phyloP scores from a whole-genome alignment of 805 yeast species.

The Schizosaccharomyces octosporus region DNA sequence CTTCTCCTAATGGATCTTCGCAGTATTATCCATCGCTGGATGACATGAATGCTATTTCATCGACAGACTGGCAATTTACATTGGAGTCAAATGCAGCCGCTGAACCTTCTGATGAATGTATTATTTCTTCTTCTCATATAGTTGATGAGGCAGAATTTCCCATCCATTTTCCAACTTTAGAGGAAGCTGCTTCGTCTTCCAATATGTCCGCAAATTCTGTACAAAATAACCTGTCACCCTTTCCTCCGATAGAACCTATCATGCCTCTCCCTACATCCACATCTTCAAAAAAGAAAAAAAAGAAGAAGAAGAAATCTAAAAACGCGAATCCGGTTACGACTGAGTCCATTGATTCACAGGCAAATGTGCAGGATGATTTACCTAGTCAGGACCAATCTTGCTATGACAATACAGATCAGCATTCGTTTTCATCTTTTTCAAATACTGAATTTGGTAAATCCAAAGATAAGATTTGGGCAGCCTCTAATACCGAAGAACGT shows the following conservation, averaged over 20 bases:
- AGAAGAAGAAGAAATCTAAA: conserved; percentile 11
- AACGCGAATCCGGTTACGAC: neutral
- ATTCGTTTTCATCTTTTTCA: neutral
- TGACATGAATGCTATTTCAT: neutral
- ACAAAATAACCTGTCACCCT: neutral
- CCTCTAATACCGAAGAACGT: conserved; percentile 25
- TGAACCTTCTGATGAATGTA: neutral
- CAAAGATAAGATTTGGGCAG: conserved; percentile 21
- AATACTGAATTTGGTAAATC: neutral
- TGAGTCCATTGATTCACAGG: neutral
- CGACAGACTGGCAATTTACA: neutral
- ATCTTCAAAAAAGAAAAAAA: conserved; percentile 13
- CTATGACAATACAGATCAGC: neutral
- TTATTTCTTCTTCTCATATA: neutral
- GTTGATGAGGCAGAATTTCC: neutral
- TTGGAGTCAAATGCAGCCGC: neutral
- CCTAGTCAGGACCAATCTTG: neutral
- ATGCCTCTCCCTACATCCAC: conserved; percentile 2
- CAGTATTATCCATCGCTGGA: neutral
- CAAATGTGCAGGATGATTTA: neutral
- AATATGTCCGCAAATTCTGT: neutral
- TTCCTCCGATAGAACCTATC: too few species aligned
- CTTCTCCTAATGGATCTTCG: neutral
- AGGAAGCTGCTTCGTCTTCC: neutral
- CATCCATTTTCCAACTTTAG: neutral